phyloP scores from a whole-genome alignment of 768 basidiomycete genomes.

The Suillus clintonianus region DNA sequence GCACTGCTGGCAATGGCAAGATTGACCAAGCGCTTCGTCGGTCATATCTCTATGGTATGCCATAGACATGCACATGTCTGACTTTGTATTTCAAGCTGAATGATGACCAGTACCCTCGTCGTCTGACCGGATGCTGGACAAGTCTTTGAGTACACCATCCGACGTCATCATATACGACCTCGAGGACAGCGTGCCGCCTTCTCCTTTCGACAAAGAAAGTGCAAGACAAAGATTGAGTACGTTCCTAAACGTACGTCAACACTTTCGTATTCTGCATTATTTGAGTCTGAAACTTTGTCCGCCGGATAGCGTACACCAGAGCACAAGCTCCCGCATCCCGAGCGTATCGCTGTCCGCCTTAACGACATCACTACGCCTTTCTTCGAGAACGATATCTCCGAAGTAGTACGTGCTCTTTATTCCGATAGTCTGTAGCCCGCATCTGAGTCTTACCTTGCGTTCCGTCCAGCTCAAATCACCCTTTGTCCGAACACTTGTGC shows the following conservation, averaged over 20 bases:
- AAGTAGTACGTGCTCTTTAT: constrained; percentile 46
- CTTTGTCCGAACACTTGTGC: constrained; percentile 64
- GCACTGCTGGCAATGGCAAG: not conserved
- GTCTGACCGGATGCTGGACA: constrained; percentile 78
- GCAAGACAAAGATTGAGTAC: constrained; percentile 56
- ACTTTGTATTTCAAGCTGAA: not conserved
- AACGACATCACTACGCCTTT: constrained; percentile 68
- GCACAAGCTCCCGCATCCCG: constrained; percentile 41
- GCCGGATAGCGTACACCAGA: constrained; percentile 25
- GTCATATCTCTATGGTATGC: constrained; percentile 3
- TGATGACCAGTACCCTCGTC: constrained; percentile 67
- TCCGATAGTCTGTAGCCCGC: constrained; percentile 1
- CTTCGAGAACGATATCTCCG: constrained; percentile 63
- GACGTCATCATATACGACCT: constrained; percentile 88
- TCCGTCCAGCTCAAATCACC: constrained; percentile 43
- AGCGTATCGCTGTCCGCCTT: constrained; percentile 68
- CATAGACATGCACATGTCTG: not conserved
- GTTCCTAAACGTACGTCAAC: constrained; percentile 54
- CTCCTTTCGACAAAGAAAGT: constrained; percentile 52
- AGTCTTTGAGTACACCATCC: constrained; percentile 61
- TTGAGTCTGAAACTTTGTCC: not conserved
- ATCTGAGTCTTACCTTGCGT: not conserved
- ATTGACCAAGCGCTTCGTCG: not conserved
- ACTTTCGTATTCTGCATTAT: constrained; percentile 4
- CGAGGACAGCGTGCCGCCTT: constrained; percentile 81